These are phyloP conservation scores for Rauvolfia tetraphylla DNA, from an alignment of 257 asterid genomes.

Conservation along the genomic window DNA sequence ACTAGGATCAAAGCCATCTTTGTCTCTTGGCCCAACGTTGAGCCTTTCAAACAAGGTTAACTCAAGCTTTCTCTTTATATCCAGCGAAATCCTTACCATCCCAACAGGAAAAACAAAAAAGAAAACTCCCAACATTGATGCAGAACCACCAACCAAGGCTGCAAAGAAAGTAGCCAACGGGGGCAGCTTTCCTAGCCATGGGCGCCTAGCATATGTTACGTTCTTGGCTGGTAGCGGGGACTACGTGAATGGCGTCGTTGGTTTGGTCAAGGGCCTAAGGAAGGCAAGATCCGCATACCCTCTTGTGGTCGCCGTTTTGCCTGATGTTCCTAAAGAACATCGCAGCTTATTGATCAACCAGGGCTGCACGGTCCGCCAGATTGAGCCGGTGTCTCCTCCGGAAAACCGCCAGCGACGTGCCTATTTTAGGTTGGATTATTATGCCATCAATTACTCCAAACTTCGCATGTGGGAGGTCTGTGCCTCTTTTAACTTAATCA, in stretches of 20 bases:
- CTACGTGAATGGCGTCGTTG: constrained; percentile 9
- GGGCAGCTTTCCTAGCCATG: not conserved
- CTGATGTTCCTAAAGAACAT: constrained; percentile 6
- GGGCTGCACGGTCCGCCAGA: constrained; percentile 2
- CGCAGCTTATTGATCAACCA: not conserved
- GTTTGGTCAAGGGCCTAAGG: constrained; percentile 3
- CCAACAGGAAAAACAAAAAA: not conserved
- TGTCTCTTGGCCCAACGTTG: too few species aligned
- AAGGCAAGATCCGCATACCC: not conserved
- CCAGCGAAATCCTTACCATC: too few species aligned
- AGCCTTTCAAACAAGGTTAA: too few species aligned
- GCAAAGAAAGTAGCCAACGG: not conserved
- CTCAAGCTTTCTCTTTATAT: too few species aligned
- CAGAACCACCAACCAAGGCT: not conserved
- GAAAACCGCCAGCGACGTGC: not conserved
- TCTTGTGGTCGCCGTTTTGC: constrained; percentile 5
- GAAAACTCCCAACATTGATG: not conserved
- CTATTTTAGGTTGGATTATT: not conserved
- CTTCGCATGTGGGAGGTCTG: constrained; percentile 12
- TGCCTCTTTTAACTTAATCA: too few species aligned
- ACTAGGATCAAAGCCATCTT: too few species aligned
- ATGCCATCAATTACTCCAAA: constrained; percentile 11
- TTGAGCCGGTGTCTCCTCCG: not conserved
- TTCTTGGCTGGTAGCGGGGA: constrained; percentile 15
- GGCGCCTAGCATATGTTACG: not conserved